phyloP scores from a whole-genome alignment of 306 rosid species.

The Mimosa bimucronata region DNA sequence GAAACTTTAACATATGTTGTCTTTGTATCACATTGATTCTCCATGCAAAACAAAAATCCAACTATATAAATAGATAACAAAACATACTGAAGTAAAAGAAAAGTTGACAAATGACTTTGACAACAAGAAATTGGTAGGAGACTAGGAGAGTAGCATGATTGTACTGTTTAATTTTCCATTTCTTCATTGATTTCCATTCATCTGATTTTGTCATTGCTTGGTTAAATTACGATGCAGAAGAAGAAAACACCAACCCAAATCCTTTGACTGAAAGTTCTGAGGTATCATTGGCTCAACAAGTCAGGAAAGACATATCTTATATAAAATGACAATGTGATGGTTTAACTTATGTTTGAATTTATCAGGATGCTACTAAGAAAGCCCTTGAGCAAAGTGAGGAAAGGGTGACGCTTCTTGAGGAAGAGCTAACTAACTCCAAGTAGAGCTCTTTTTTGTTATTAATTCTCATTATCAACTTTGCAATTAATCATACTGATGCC shows the following conservation, averaged over 20 bases:
- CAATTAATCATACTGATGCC: too few species aligned
- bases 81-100: too few species aligned
- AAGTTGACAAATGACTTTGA: too few species aligned
- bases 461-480: too few species aligned
- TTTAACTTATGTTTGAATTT: not conserved
- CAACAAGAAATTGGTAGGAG: too few species aligned
- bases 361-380: not conserved
- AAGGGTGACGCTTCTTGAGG: not conserved
- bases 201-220: slow-evolving; percentile 1
- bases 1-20: too few species aligned
- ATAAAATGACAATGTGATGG: not conserved
- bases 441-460: not conserved
- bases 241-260: not conserved
- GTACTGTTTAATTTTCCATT: not conserved
- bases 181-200: not conserved
- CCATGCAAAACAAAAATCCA: too few species aligned
- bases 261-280: not conserved
- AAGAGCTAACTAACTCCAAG: not conserved
- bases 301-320: not conserved
- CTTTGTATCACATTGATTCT: too few species aligned
- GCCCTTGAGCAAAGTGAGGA: not conserved
- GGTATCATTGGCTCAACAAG: not conserved
- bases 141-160: too few species aligned
- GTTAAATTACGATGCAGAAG: not conserved
- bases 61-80: too few species aligned